phyloP scores from a whole-genome alignment of 371 early-diverging fungal species.

The Parasitella parasitica region DNA sequence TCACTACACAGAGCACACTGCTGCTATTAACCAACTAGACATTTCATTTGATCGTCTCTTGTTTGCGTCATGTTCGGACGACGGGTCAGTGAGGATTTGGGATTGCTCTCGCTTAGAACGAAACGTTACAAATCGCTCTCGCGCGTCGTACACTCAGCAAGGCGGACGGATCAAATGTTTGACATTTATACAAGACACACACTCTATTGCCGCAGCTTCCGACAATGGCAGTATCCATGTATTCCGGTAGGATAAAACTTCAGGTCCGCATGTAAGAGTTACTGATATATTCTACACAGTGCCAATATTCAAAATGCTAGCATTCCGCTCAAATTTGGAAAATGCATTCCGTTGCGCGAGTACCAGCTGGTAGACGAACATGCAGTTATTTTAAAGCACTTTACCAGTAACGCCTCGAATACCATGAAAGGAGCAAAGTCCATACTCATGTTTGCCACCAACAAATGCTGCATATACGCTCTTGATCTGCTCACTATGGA shows the following conservation, averaged over 20 bases:
- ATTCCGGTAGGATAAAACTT: slow-evolving; percentile 49
- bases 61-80: slow-evolving; percentile 85
- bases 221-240: slow-evolving; percentile 85
- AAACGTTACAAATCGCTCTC: slow-evolving; percentile 80
- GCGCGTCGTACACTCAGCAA: slow-evolving; percentile 72
- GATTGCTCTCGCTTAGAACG: slow-evolving; percentile 80
- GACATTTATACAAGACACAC: slow-evolving; percentile 76
- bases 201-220: slow-evolving; percentile 83
- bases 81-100: slow-evolving; percentile 88
- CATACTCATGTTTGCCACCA: slow-evolving; percentile 77
- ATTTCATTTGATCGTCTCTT: slow-evolving; percentile 77
- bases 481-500: slow-evolving; percentile 77
- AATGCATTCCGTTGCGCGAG: slow-evolving; percentile 57
- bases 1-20: slow-evolving; percentile 84
- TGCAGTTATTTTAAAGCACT: slow-evolving; percentile 70
- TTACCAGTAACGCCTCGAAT: slow-evolving; percentile 57
- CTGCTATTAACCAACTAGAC: slow-evolving; percentile 70
- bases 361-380: slow-evolving; percentile 65
- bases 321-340: slow-evolving; percentile 58
- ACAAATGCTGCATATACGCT: slow-evolving; percentile 73
- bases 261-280: not conserved
- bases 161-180: slow-evolving; percentile 79
- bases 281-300: slow-evolving; percentile 10
- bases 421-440: slow-evolving; percentile 68
- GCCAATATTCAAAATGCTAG: slow-evolving; percentile 43